Conservation (phyloP, 305 asterid genomes). For the Solanum chacoense region DNA sequence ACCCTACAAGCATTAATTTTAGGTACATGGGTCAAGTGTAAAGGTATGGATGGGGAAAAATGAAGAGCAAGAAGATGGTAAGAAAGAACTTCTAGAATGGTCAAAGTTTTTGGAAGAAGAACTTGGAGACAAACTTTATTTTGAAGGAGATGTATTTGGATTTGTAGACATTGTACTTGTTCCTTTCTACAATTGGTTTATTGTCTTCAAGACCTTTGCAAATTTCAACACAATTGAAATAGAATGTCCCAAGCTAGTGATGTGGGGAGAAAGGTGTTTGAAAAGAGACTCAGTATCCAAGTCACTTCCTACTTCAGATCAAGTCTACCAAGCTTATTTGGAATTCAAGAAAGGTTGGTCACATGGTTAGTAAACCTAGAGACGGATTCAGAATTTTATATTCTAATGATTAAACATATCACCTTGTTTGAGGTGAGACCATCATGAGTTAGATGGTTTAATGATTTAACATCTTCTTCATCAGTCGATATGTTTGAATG, state of each 20-base stretch:
- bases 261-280: conserved; percentile 7
- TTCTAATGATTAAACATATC: neutral
- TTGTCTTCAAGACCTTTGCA: neutral
- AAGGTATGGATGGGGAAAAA: neutral
- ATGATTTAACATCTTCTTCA: neutral
- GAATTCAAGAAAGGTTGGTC: neutral
- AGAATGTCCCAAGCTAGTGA: neutral
- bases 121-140: conserved; percentile 6
- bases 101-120: neutral
- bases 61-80: neutral
- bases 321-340: conserved; percentile 1
- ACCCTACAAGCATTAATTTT: neutral
- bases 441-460: neutral
- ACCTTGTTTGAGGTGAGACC: neutral
- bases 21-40: neutral
- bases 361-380: neutral
- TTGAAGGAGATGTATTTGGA: conserved; percentile 2
- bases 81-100: neutral
- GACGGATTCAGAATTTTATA: neutral
- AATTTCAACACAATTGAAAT: neutral
- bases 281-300: neutral
- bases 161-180: neutral
- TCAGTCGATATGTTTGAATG: neutral
- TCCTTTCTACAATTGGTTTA: neutral
- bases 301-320: neutral